A percentile compares a stretch with the other conserved stretches of the same genome.
Conservation (phyloP, 352 stramenopile genomes). For the Phytopythium delawarense region DNA sequence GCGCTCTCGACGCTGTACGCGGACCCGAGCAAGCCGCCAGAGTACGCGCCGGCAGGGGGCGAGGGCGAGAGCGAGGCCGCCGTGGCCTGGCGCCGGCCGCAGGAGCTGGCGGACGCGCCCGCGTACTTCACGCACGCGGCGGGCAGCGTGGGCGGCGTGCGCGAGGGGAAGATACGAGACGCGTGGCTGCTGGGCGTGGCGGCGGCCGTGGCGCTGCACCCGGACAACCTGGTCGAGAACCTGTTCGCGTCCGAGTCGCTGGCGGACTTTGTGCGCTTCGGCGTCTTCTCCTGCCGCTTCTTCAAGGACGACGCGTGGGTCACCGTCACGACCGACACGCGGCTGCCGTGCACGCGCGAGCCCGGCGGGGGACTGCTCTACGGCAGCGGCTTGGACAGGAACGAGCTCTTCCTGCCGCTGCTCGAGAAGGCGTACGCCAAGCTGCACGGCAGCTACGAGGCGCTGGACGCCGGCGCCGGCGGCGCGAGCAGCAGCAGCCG, state of each 20-base stretch:
- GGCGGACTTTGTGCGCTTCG: conserved; percentile 73
- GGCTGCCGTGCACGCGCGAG: conserved; percentile 55
- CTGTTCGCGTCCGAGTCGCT: conserved; percentile 86
- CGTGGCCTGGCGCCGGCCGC: conserved; percentile 61
- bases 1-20: conserved; percentile 51
- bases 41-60: conserved; percentile 32
- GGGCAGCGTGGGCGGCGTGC: conserved; percentile 46
- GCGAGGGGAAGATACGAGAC: conserved; percentile 67
- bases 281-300: conserved; percentile 90
- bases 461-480: conserved; percentile 37
- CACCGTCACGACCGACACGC: conserved; percentile 86
- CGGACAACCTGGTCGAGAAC: conserved; percentile 88
- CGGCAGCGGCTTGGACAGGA: conserved; percentile 64
- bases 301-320: conserved; percentile 90
- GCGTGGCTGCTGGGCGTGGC: conserved; percentile 86
- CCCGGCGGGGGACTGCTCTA: conserved; percentile 56
- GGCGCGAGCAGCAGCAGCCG: conserved; percentile 39
- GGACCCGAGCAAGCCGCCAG: conserved; percentile 45
- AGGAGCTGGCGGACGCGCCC: conserved; percentile 66
- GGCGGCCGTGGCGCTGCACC: conserved; percentile 72
- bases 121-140: conserved; percentile 83
- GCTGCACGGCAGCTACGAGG: conserved; percentile 75
- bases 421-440: conserved; percentile 91
- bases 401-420: conserved; percentile 85
- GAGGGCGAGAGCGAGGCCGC: not conserved